Evolutionary conservation across 768 basidiomycete species (phyloP), one percentile per base, ranked within the genome.

Genomic region (Kwoniella botswanensis): DNA sequence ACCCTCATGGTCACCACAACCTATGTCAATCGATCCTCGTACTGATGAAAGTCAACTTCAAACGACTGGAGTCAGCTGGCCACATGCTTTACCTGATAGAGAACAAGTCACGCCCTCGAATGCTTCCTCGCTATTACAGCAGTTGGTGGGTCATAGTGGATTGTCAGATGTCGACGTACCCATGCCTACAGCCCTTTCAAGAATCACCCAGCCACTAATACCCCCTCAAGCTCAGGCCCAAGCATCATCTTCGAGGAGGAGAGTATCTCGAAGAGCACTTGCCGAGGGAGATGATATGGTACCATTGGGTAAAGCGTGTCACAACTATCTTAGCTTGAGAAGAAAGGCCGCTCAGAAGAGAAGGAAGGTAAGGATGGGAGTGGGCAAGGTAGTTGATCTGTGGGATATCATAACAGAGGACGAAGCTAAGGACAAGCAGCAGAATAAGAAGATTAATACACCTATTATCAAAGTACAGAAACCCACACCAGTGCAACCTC

Each of bases 261-360:
- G 13, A 29, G 44, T 13, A 17, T 58, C 24, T 9, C 21, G 56
- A 35, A 43, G 12, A 10, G 26, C 13, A 17, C 15, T 15, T 22
- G 10, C 26, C 42, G 55, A 24, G 7, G 52, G n/a, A 15, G 65
- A 67, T 11, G 44, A 50, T 3, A 57, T 35, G 22, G 42, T 74
- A 1, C 74, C 77, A 3, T 42, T 72, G 3, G 75, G 72, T n/a
- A 78, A 78, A 54, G 72, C 73, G 1, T 78, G 77, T 60, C 77
- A 78, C 29, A 78, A 74, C 60, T 70, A 59, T 56, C 55, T 78
- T 4, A 46, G 69, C 6, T 59, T 64, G 3, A 24, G 63, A 18
- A 67, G 71, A n/a, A n/a, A 65, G 10, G 63, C 71, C 11, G 67
- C 70, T 4, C 54, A 62, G 2, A 63, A 61, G 42, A 56, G 61